A percentile compares a stretch with the other conserved stretches of the same genome.
phyloP scores from a whole-genome alignment of 2,329 filamentous ascomycete genomes.

The Botrytis sinoallii region DNA sequence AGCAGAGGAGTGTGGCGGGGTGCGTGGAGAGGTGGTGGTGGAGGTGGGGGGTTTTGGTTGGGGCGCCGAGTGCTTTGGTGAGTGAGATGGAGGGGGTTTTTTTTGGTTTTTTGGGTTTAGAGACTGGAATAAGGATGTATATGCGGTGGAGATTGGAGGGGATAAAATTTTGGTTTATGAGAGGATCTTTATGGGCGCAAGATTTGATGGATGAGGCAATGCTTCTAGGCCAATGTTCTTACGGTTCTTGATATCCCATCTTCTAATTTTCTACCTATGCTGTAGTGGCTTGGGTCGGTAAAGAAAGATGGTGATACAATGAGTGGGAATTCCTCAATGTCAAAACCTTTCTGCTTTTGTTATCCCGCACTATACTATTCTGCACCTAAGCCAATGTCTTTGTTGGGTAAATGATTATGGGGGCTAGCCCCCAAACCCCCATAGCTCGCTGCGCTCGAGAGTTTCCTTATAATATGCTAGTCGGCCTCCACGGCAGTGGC shows the following conservation, averaged over 20 bases:
- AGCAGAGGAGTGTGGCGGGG: slow-evolving; percentile 54
- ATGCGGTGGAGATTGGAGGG: no score
- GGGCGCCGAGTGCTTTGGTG: slow-evolving; percentile 60
- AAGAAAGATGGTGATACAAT: not conserved
- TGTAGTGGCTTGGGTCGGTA: not conserved
- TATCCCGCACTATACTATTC: not conserved
- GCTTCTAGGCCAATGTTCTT: not conserved
- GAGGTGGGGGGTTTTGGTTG: slow-evolving; percentile 57
- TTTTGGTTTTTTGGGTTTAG: not conserved
- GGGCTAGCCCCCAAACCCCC: not conserved
- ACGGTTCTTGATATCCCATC: not conserved
- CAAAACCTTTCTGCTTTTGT: not conserved
- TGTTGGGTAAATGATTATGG: not conserved
- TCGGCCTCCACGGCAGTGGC: not conserved
- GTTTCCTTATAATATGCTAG: not conserved
- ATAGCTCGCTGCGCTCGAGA: not conserved
- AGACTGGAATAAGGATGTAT: not conserved
- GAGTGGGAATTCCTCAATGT: not conserved
- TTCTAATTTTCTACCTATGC: not conserved
- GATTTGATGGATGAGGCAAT: not conserved
- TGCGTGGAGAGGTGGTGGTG: slow-evolving; percentile 62
- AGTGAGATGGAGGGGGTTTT: slow-evolving; percentile 41
- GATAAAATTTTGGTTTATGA: not conserved
- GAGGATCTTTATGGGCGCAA: not conserved
- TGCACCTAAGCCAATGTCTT: not conserved